These are phyloP conservation scores for Mesembryanthemum crystallinum DNA, from an alignment of 148 eudicot species.

Conservation along the genomic window DNA sequence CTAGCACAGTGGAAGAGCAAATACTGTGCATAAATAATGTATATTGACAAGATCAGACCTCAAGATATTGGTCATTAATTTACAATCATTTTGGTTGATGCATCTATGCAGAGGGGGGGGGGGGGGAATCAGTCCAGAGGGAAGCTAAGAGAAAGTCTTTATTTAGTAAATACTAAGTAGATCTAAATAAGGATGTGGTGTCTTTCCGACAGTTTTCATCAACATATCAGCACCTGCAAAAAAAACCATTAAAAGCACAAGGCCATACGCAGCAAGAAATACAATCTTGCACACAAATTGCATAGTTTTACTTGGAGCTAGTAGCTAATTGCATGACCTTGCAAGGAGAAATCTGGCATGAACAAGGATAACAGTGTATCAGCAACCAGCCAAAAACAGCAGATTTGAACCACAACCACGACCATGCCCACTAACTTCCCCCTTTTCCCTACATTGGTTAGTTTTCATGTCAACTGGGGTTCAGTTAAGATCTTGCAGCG, in stretches of 20 bases:
- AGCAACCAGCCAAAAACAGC: not conserved
- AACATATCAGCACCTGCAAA: constrained; percentile 82
- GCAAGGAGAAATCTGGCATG: not conserved
- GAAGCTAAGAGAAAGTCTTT: not conserved
- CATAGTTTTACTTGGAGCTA: not conserved
- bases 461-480: not conserved
- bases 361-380: not conserved
- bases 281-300: not conserved
- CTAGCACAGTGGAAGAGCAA: too few species aligned
- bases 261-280: not conserved
- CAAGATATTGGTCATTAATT: too few species aligned
- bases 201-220: constrained; percentile 96
- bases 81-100: too few species aligned
- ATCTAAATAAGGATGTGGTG: constrained; percentile 87
- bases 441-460: not conserved
- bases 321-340: not conserved
- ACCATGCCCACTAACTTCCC: not conserved
- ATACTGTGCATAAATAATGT: too few species aligned
- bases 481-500: not conserved
- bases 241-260: not conserved
- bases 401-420: not conserved
- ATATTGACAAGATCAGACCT: too few species aligned
- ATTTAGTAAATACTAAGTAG: too few species aligned
- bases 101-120: too few species aligned
- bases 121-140: not conserved